Evolutionary conservation across 2,329 filamentous ascomycete genomes (phyloP), one percentile per base, ranked within the genome.

Genomic region (Elsinoe batatas): DNA sequence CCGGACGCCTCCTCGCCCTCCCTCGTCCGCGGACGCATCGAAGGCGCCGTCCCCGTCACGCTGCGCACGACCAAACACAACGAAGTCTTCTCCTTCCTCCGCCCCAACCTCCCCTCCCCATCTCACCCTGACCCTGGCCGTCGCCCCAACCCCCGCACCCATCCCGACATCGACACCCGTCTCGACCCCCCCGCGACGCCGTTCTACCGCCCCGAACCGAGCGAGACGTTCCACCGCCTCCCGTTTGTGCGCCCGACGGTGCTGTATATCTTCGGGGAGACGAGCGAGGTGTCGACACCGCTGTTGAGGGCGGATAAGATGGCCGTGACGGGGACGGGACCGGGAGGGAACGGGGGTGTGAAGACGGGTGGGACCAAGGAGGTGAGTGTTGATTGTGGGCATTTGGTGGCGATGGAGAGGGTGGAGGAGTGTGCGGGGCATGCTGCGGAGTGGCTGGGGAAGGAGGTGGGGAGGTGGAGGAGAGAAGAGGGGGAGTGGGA

Each of bases 1-100:
- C 80, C 81, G 0, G 63, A 74, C 1, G 57, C 61, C 1, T 50
- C 54, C 26, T 18, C 20, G 26, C 26, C 26, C 3, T 17, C 35
- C 30, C 26, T 46, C 20, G 40, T 33, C 51, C 26, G 38, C 13
- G 6, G 35, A 38, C 5, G 36, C 46, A 12, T 61, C 60, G 67
- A 67, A 18, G 69, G 71, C 13, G 71, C 76, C 33, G 36, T 30
- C 5, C 44, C 44, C 44, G 84, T 90, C 1, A 91, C 88, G 0
- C 76, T 93, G 2, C 80, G 81, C 1, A 97, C 91, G 0, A 85
- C 88, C 0, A 89, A 91, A 64, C 87, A 95, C 68, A 88, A 95
- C 66, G 89, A 95, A 73, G 86, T 93, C 56, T 84, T 88, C 64
- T 89, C 84, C 1, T 93, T 85, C 67, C 71, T 87, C 60, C 79